Conservation (phyloP, 345 rosid species). For the Chamaenerion angustifolium region DNA sequence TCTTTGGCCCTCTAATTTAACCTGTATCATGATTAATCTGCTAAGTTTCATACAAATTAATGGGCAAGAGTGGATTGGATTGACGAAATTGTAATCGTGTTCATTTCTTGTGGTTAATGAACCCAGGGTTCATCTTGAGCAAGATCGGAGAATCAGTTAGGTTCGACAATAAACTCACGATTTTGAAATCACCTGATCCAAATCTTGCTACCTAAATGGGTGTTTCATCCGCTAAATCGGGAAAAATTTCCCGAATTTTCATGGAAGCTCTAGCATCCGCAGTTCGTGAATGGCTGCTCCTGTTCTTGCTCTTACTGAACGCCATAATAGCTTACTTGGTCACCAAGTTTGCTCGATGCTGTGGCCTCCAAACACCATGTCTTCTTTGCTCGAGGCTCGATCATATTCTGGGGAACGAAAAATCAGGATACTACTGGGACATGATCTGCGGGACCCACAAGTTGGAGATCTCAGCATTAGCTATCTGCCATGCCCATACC, state of each 20-base stretch:
- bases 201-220: conserved; percentile 13
- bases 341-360: conserved; percentile 48
- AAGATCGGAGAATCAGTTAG: conserved; percentile 12
- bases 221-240: conserved; percentile 28
- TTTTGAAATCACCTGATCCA: conserved; percentile 5
- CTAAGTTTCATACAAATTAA: too few relatives aligned
- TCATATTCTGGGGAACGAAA: conserved; percentile 45
- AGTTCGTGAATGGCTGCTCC: conserved; percentile 64
- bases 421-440: conserved; percentile 44
- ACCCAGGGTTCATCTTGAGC: conserved; percentile 18
- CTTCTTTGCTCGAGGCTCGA: conserved; percentile 81
- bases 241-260: conserved; percentile 24
- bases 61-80: neutral
- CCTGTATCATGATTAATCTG: too few relatives aligned
- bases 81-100: neutral
- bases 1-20: too few relatives aligned
- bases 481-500: conserved; percentile 61
- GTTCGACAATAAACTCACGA: conserved; percentile 8
- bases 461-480: conserved; percentile 74
- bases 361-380: conserved; percentile 57
- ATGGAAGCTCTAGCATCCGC: conserved; percentile 48
- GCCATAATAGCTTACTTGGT: conserved; percentile 50
- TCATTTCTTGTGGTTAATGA: conserved; percentile 4
- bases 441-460: conserved; percentile 65
- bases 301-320: conserved; percentile 51